Conservation (phyloP, 2,329 filamentous ascomycete genomes). For the Paracorniculantispora psalliotae region DNA sequence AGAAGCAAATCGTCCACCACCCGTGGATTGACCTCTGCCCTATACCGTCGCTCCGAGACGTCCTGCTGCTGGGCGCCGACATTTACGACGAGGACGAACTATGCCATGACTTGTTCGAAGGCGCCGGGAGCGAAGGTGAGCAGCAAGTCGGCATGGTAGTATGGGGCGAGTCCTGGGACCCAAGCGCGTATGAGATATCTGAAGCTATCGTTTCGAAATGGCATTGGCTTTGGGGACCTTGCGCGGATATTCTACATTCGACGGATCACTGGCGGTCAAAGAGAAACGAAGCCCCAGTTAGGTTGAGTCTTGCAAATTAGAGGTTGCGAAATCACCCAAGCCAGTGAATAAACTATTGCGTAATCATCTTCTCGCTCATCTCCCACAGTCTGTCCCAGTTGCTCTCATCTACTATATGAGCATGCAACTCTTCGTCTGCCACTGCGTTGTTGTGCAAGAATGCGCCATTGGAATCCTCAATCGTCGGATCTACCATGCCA, state of each 20-base stretch:
- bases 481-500: constrained; percentile 16
- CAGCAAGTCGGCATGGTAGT: constrained; percentile 31
- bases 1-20: constrained; percentile 14
- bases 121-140: neutral
- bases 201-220: constrained; percentile 40
- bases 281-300: neutral
- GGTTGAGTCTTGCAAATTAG: neutral
- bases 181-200: constrained; percentile 41
- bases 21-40: constrained; percentile 17
- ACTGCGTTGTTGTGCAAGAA: constrained; percentile 14
- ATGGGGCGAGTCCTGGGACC: constrained; percentile 44
- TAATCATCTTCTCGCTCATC: constrained; percentile 24
- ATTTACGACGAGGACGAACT: constrained; percentile 17
- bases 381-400: constrained; percentile 36
- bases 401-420: constrained; percentile 27
- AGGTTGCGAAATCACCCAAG: constrained; percentile 14
- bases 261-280: neutral
- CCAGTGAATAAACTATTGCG: neutral
- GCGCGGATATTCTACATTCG: neutral
- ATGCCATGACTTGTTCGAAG: constrained; percentile 14
- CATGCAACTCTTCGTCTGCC: constrained; percentile 12
- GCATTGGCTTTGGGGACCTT: constrained; percentile 28
- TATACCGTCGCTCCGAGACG: constrained; percentile 11
- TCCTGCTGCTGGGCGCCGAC: neutral
- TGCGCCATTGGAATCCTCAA: constrained; percentile 7